phyloP scores from a whole-genome alignment of 176 grass and related monocot genomes.

The Microstegium vimineum region DNA sequence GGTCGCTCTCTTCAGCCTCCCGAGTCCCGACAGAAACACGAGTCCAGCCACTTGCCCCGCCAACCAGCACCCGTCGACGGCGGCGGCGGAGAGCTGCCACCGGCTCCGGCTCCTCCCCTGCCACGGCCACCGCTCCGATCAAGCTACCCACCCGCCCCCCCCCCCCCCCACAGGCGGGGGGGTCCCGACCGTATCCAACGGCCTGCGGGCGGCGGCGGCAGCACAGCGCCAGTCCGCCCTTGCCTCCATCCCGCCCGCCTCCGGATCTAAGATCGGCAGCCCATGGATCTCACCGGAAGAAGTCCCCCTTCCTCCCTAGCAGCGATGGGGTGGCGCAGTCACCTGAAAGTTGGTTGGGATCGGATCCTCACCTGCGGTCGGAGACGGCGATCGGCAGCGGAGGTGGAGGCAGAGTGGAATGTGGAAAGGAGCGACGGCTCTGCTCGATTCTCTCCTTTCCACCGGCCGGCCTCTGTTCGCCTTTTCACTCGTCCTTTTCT shows the following conservation, averaged over 20 bases:
- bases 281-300: not conserved
- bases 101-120: not conserved
- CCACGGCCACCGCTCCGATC: not conserved
- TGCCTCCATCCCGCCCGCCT: not conserved
- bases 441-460: not conserved
- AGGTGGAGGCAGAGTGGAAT: not conserved
- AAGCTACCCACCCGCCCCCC: not conserved
- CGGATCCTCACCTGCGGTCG: not conserved
- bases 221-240: not conserved
- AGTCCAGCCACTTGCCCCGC: not conserved
- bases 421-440: not conserved
- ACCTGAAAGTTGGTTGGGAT: not conserved
- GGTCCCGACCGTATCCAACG: not conserved
- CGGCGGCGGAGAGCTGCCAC: not conserved
- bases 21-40: not conserved
- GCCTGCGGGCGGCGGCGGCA: no score
- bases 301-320: not conserved
- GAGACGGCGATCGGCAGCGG: not conserved
- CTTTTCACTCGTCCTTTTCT: not conserved
- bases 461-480: not conserved
- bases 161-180: no score
- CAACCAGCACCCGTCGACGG: not conserved
- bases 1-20: not conserved
- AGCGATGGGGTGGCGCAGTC: not conserved
- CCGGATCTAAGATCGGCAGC: not conserved